phyloP scores from a whole-genome alignment of 768 basidiomycete genomes.

The Leccinum imitatum region DNA sequence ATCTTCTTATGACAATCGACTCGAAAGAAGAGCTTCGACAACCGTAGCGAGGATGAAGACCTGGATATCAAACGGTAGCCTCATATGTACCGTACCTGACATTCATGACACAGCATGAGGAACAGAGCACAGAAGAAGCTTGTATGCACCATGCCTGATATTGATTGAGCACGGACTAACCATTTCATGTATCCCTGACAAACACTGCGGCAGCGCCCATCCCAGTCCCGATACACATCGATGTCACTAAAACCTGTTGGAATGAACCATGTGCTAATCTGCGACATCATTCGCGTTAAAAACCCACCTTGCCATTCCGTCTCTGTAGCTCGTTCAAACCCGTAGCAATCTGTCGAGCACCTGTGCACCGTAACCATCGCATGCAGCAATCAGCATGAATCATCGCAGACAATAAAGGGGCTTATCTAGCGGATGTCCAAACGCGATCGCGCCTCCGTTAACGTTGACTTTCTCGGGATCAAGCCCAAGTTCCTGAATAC shows the following conservation, averaged over 20 bases:
- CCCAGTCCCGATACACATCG: slow-evolving; percentile 88
- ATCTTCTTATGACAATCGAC: background rate
- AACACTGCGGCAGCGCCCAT: slow-evolving; percentile 89
- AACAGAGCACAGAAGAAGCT: background rate
- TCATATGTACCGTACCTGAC: background rate
- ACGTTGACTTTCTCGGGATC: slow-evolving; percentile 74
- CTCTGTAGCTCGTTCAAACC: slow-evolving; percentile 74
- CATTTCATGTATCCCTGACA: slow-evolving; percentile 44
- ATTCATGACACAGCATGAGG: background rate
- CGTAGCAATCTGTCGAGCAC: slow-evolving; percentile 80
- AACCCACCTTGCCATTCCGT: slow-evolving; percentile 60
- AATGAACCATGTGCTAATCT: slow-evolving; percentile 1
- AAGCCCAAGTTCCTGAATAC: slow-evolving; percentile 62
- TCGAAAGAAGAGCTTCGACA: background rate
- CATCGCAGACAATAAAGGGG: slow-evolving; percentile 14
- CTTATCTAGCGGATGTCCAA: slow-evolving; percentile 83
- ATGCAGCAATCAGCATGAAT: slow-evolving; percentile 10
- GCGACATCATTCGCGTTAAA: background rate
- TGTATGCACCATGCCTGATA: background rate
- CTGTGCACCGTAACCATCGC: slow-evolving; percentile 65
- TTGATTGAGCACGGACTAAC: background rate
- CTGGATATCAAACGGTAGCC: background rate
- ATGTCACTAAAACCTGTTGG: slow-evolving; percentile 71
- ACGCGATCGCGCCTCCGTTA: slow-evolving; percentile 88
- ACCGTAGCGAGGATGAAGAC: background rate